Base-by-base conservation (phyloP, 2,329 filamentous ascomycete species). In the Fusarium brevicatenulatum region DNA sequence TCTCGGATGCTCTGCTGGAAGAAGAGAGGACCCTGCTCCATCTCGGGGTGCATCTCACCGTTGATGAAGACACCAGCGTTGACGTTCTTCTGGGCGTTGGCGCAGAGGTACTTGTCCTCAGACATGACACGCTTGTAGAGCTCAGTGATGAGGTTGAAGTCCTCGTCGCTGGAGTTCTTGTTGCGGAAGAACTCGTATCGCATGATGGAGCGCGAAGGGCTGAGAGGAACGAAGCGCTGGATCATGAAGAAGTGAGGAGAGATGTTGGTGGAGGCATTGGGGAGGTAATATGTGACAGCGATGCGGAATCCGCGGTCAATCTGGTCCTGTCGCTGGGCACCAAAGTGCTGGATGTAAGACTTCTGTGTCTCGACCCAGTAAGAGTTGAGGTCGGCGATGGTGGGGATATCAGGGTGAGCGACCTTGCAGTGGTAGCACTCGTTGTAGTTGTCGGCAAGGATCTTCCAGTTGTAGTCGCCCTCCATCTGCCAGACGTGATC, bases 41-140 rank as follows among this genome's bases (percentile, higher is more conserved):
- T 85, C 55, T 83, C 82, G 0, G 90, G 89, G 77, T 92, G 90
- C 79, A 91, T 82, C 77, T 91, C 86, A 58, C 90, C 90, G 75
- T 89, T 91, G 77, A 90, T 81, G 66, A 91, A 91, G 57, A 91
- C 84, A 12, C 89, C 89, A 0, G 87, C 84, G 77, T 89, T 88
- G 73, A 91, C 83, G 78, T 92, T 91, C 78, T 83, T 85, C 77
- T 91, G 90, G 4, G 88, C 86, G 18, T 84, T 85, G 72, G 85
- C 82, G 81, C 90, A 91, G 32, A 92, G 86, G 13, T 86, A 83
- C 76, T 91, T 91, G 82, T 92, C 90, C 79, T 92, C 90, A 3
- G 85, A 84, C 87, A 91, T 88, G 79, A 92, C 86, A 43, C 87
- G 86, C 80, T 89, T 89, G 83, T 91, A 91, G 74, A 91, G 88